Conservation (phyloP, 2,329 filamentous ascomycete species). For the Ambrosiella beaveri region DNA sequence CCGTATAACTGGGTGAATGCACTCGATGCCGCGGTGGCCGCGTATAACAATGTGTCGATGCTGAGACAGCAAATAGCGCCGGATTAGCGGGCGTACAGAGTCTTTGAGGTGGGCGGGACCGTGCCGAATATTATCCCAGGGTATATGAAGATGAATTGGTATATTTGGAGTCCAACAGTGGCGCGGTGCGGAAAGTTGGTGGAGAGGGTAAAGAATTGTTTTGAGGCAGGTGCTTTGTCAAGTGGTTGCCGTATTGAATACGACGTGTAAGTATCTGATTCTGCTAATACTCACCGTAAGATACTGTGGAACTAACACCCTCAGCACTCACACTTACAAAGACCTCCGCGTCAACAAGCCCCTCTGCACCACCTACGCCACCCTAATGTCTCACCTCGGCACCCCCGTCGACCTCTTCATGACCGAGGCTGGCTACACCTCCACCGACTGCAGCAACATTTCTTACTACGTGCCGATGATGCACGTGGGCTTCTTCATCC, state of each 20-base stretch:
- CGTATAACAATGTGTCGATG: constrained; percentile 22
- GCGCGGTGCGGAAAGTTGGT: constrained; percentile 17
- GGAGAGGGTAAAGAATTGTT: background rate
- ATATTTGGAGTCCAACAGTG: constrained; percentile 22
- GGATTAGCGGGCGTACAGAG: constrained; percentile 22
- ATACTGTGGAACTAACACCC: background rate
- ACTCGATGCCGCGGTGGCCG: constrained; percentile 22
- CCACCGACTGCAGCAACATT: constrained; percentile 21
- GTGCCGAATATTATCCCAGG: constrained; percentile 25
- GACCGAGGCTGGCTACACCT: background rate
- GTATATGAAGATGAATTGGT: constrained; percentile 24
- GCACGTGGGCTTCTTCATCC: constrained; percentile 31
- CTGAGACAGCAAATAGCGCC: constrained; percentile 24
- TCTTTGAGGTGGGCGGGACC: constrained; percentile 22
- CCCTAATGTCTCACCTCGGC: background rate
- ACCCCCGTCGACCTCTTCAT: no score
- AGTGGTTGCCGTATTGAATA: background rate
- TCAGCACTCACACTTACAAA: background rate
- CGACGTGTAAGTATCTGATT: background rate
- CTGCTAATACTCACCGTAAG: background rate
- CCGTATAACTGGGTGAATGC: constrained; percentile 24
- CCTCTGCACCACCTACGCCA: background rate
- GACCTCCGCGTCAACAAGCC: background rate
- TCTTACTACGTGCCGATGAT: constrained; percentile 29
- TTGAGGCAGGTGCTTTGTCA: background rate